Evolutionary conservation across 2,329 filamentous ascomycete genomes (phyloP), one percentile per base, ranked within the genome.

Genomic region (Penicillium sp.): DNA sequence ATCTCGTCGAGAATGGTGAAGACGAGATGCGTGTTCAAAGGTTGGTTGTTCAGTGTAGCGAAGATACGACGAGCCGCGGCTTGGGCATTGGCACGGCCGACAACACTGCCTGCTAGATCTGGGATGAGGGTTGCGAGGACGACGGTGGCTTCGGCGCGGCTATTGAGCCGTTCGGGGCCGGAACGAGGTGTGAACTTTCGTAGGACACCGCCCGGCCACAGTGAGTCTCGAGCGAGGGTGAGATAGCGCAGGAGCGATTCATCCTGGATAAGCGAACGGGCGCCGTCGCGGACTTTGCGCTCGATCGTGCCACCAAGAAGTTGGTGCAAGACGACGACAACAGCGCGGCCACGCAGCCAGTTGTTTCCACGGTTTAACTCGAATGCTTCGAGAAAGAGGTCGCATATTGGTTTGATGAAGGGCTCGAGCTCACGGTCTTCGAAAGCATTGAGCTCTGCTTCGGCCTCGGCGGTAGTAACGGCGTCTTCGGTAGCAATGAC

Each of bases 361-460:
- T 95, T 97, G 73, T 95, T 96, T 38, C 93, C 92, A 55, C 88
- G 86, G 70, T 96, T 95, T 36, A 99, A 81, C 67, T 96, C 92
- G 67, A 99, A 99, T 0, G 91, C 84, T 69, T 99, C 94, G 15
- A 99, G 82, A 74, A 99, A 99, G 54, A 99, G 86, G 71, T 99
- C 94, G 72, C 92, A 96, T 56, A 99, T 96, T 4, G 94, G 95
- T 70, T 96, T 99, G 65, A 99, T 94, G 66, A 99, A 97, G 1
- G 94, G 94, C 67, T 95, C 91, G 2, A 91, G 79, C 63, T 96
- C 90, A 65, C 86, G 87, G 67, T 89, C 87, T 72, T 97, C 93
- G 65, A 95, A 97, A 0, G 93, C 93, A 52, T 92, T 89, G 45
- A 99, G 78, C 72, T 97, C 94, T 0, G 93, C 93, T 73, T 97